Conservation (phyloP, 331 rosid species). For the Acacia concinna region DNA sequence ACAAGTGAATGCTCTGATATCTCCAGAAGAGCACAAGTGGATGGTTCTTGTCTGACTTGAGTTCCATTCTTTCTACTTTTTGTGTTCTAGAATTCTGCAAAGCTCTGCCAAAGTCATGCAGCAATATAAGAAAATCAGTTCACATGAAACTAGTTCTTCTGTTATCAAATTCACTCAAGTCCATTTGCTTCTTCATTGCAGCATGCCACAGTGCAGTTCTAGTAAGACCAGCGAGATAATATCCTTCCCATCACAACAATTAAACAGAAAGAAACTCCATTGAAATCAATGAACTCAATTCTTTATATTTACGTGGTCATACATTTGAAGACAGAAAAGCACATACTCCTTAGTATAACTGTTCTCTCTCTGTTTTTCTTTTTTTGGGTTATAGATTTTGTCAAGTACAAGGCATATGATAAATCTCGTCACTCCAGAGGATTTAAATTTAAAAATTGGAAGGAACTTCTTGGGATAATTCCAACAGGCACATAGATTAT, state of each 20-base stretch:
- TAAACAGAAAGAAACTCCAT: neutral
- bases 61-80: neutral
- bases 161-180: neutral
- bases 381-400: neutral
- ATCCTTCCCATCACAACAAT: neutral
- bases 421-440: neutral
- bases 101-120: neutral
- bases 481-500: neutral
- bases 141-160: neutral
- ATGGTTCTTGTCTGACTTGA: too few species aligned
- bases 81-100: neutral
- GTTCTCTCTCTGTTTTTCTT: neutral
- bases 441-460: neutral
- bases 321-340: neutral
- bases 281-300: neutral
- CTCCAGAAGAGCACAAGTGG: too few species aligned
- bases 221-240: too few species aligned
- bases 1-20: too few species aligned
- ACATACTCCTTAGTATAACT: neutral
- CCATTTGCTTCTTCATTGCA: too few species aligned
- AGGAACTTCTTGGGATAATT: neutral
- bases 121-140: neutral
- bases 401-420: neutral
- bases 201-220: too few species aligned
- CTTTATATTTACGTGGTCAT: neutral